Conservation (phyloP, 164 flowering plant species). For the Liquidambar formosana region DNA sequence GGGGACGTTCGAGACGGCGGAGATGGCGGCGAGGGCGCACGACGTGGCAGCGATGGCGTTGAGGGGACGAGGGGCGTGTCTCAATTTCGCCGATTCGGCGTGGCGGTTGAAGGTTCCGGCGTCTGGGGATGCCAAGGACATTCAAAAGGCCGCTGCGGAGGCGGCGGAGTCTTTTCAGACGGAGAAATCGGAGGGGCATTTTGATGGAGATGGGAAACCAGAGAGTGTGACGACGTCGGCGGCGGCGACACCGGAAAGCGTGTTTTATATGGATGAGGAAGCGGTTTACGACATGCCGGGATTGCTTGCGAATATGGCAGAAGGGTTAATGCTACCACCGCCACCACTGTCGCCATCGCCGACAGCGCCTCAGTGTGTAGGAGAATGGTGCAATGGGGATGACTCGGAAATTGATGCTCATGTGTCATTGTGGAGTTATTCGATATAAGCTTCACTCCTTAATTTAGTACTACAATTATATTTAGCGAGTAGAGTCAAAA, state of each 20-base stretch:
- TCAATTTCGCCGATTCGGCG: conserved; percentile 78
- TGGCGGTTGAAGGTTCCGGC: conserved; percentile 62
- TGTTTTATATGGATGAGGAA: conserved; percentile 27
- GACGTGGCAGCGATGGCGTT: conserved; percentile 73
- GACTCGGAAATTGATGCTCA: conserved; percentile 37
- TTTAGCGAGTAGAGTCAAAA: no score
- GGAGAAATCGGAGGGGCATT: not conserved
- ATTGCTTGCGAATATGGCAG: conserved; percentile 46
- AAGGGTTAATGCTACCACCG: conserved; percentile 54
- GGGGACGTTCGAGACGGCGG: conserved; percentile 58
- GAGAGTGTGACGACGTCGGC: not conserved
- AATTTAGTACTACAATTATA: no score
- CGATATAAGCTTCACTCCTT: conserved; percentile 27
- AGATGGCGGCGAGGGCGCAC: conserved; percentile 76
- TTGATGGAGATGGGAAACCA: not conserved
- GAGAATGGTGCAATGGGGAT: conserved; percentile 17
- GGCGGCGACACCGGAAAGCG: not conserved
- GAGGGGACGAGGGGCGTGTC: conserved; percentile 58
- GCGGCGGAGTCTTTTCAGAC: conserved; percentile 69
- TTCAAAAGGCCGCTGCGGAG: conserved; percentile 64
- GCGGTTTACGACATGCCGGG: conserved; percentile 37
- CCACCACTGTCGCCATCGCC: conserved; percentile 21
- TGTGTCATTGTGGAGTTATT: conserved; percentile 57
- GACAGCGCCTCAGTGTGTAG: no score
- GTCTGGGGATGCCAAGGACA: conserved; percentile 52